These are phyloP conservation scores for Alternaria ventricosa DNA, from an alignment of 2,329 filamentous ascomycete species.

Conservation along the genomic window DNA sequence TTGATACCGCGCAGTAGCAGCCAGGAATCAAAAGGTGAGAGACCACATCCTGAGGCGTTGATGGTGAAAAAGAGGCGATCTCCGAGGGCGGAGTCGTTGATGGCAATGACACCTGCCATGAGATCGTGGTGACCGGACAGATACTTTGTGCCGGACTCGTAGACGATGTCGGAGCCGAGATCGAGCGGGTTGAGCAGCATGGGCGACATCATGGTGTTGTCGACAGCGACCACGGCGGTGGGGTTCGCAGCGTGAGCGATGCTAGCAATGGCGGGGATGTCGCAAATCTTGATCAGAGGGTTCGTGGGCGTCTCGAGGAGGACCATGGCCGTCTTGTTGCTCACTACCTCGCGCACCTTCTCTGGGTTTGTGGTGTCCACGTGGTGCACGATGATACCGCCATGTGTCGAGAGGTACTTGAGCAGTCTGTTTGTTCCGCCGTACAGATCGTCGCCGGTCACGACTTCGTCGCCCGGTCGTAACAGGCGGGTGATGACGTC, in stretches of 20 bases:
- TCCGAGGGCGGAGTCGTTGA: constrained; percentile 80
- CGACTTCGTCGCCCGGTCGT: constrained; percentile 91
- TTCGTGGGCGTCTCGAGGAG: constrained; percentile 96
- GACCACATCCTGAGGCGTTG: constrained; percentile 92
- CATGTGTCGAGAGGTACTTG: constrained; percentile 87
- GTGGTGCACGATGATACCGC: constrained; percentile 92
- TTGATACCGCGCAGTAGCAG: constrained; percentile 94
- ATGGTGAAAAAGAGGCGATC: constrained; percentile 97
- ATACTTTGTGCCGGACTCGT: constrained; percentile 98
- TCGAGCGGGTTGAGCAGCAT: constrained; percentile 93
- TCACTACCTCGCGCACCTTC: constrained; percentile 71
- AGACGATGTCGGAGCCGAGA: constrained; percentile 92
- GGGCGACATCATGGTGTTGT: constrained; percentile 99
- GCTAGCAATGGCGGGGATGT: constrained; percentile 80
- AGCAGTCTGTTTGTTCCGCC: constrained; percentile 93
- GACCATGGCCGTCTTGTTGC: constrained; percentile 89
- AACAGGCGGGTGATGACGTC: constrained; percentile 94
- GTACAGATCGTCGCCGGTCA: constrained; percentile 96
- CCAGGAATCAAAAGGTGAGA: constrained; percentile 95
- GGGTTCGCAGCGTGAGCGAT: constrained; percentile 79
- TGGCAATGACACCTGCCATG: constrained; percentile 95
- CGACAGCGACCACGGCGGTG: constrained; percentile 83
- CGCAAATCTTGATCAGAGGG: constrained; percentile 96
- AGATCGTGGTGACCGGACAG: constrained; percentile 97
- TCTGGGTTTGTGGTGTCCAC: constrained; percentile 88